Evolutionary conservation across 352 stramenopile species (phyloP), one percentile per base, ranked within the genome.

Genomic region (Pythium monospermum): DNA sequence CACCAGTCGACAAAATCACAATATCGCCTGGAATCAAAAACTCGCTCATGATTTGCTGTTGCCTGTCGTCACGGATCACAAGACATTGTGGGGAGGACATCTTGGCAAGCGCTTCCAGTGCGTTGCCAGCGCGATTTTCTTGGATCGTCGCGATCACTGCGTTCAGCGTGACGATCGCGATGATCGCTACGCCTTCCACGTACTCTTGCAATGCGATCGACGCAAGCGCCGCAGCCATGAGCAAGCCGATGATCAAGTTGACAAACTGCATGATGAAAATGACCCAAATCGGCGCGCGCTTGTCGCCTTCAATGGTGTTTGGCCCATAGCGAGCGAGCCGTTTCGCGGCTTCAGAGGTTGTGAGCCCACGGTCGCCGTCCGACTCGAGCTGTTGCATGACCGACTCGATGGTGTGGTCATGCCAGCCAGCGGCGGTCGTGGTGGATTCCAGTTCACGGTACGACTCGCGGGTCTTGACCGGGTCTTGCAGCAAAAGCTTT

Each of bases 1-100:
- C 73, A 26, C 82, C 85, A 35, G 76, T 76, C 45, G 58, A 67
- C 36, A 97, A 60, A 26, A 72, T 65, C 12, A 94, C 68, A 26
- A 75, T 65, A 22, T 75, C 69, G 25, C 77, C 73, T 15, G 44
- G 33, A 13, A 71, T 49, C 6, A 83, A 64, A 21, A 53, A 27
- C 48, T 75, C 64, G 50, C 64, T 71, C 18, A 56, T 15, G 15
- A 65, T 33, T 25, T 64, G 49, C 58, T 57, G 41, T 41, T 61
- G 48, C 22, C 57, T 43, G 3, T 25, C 49, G 16, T 72, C 59
- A 15, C 66, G 63, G 15, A 70, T n/a, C n/a, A 72, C 66, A 8
- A 60, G 56, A 46, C 59, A 69, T 47, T 71, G 47, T 1, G 66
- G 66, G 12, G 66, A 66, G 7, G 62, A 58, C 59, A 71, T 64